A percentile compares a stretch with the other conserved stretches of the same genome.
Conservation (phyloP, 768 basidiomycete genomes). For the Naganishia randhawae region DNA sequence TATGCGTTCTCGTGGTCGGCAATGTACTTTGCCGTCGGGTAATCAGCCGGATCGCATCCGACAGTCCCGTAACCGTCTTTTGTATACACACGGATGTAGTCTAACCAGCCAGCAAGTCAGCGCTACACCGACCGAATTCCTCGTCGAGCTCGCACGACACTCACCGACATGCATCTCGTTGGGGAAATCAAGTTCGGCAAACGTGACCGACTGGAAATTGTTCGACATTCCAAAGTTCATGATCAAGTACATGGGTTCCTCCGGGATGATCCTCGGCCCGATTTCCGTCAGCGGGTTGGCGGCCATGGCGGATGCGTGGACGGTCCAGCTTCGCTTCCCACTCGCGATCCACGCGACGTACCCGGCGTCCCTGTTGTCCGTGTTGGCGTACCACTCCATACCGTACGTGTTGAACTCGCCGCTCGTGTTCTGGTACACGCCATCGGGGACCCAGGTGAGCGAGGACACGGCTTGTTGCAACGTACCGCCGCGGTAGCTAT, state of each 20-base stretch:
- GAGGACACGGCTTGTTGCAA: slow-evolving; percentile 41
- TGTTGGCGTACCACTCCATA: slow-evolving; percentile 66
- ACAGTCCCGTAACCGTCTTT: slow-evolving; percentile 55
- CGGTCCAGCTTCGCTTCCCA: slow-evolving; percentile 63
- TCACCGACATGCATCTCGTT: slow-evolving; percentile 37
- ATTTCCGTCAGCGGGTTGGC: slow-evolving; percentile 62
- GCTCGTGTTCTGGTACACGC: slow-evolving; percentile 59
- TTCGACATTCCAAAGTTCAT: slow-evolving; percentile 58
- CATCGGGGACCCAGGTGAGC: slow-evolving; percentile 51
- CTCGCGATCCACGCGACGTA: slow-evolving; percentile 80
- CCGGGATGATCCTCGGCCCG: slow-evolving; percentile 65
- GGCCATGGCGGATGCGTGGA: slow-evolving; percentile 53
- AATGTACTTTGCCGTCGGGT: slow-evolving; percentile 80
- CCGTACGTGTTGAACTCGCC: slow-evolving; percentile 50
- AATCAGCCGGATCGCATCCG: slow-evolving; percentile 75
- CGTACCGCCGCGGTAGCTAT: slow-evolving; percentile 53
- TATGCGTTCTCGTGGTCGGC: slow-evolving; percentile 32
- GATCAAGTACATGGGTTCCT: slow-evolving; percentile 87
- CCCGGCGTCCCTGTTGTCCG: slow-evolving; percentile 56
- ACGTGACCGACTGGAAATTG: slow-evolving; percentile 46
- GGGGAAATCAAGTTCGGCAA: slow-evolving; percentile 23
- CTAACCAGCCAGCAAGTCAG: slow-evolving; percentile 64
- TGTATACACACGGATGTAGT: slow-evolving; percentile 81
- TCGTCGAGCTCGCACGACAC: slow-evolving; percentile 23
- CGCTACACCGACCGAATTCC: slow-evolving; percentile 38